phyloP scores from a whole-genome alignment of 129 eudicot genomes.

The Daucus carota region DH1_v3.0 NC_030381.2:3449501-3450000 shows the following conservation, averaged over 20 bases:
- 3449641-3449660: slow-evolving; percentile 63
- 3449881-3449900: slow-evolving; percentile 17
- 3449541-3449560: not conserved
- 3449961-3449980: not conserved
- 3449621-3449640: slow-evolving; percentile 98
- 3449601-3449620: slow-evolving; percentile 47
- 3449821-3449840: slow-evolving; percentile 17
- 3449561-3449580: not conserved
- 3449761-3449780: not conserved
- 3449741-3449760: not conserved
- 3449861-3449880: slow-evolving; percentile 19
- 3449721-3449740: not conserved
- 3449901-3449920: not conserved
- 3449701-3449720: not conserved
- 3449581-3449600: not conserved
- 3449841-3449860: slow-evolving; percentile 20
- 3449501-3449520: slow-evolving; percentile 81
- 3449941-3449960: not conserved
- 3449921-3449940: not conserved
- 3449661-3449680: slow-evolving; percentile 74
- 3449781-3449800: slow-evolving; percentile 28
- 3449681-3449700: slow-evolving; percentile 98
- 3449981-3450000: too few species aligned
- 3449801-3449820: slow-evolving; percentile 20
- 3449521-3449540: slow-evolving; percentile 49